A percentile compares a stretch with the other conserved stretches of the same genome.
phyloP scores from a whole-genome alignment of 2,329 filamentous ascomycete genomes.

The Venturia aucupariae region DNA sequence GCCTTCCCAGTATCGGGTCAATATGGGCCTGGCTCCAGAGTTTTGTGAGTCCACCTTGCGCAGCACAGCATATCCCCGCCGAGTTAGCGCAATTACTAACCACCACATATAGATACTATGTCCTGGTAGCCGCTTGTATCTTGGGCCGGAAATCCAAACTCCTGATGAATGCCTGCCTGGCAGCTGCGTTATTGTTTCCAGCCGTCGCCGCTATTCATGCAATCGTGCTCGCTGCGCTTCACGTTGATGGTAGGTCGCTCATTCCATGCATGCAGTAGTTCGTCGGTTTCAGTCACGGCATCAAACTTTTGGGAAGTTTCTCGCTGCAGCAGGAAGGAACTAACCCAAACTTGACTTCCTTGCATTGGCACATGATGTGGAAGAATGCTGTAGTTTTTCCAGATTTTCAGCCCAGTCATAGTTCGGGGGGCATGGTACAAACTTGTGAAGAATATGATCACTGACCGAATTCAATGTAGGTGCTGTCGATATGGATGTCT shows the following conservation, averaged over 20 bases:
- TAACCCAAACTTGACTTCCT: not conserved
- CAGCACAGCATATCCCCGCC: constrained; percentile 20
- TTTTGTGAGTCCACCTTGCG: constrained; percentile 30
- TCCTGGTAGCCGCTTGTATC: constrained; percentile 53
- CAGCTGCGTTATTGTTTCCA: constrained; percentile 53
- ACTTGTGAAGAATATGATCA: not conserved
- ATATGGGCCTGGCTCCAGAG: constrained; percentile 46
- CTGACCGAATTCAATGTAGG: constrained; percentile 29
- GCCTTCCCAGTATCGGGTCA: constrained; percentile 49
- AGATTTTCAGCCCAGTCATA: not conserved
- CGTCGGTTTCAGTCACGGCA: not conserved
- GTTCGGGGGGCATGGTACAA: too few relatives aligned
- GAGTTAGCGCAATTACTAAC: constrained; percentile 13
- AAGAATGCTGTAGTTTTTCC: too few relatives aligned
- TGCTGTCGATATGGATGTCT: constrained; percentile 60
- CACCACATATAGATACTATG: constrained; percentile 45
- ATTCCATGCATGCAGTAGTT: not conserved
- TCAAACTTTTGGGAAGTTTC: not conserved
- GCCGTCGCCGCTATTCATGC: constrained; percentile 55
- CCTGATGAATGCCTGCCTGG: constrained; percentile 54
- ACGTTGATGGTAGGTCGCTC: constrained; percentile 44
- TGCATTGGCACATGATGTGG: not conserved
- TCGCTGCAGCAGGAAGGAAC: not conserved
- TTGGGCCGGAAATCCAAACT: constrained; percentile 53
- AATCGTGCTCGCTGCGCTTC: constrained; percentile 50